Evolutionary conservation across 2,329 filamentous ascomycete genomes (phyloP).

Genomic region (Chrysoporthe puriensis): DNA sequence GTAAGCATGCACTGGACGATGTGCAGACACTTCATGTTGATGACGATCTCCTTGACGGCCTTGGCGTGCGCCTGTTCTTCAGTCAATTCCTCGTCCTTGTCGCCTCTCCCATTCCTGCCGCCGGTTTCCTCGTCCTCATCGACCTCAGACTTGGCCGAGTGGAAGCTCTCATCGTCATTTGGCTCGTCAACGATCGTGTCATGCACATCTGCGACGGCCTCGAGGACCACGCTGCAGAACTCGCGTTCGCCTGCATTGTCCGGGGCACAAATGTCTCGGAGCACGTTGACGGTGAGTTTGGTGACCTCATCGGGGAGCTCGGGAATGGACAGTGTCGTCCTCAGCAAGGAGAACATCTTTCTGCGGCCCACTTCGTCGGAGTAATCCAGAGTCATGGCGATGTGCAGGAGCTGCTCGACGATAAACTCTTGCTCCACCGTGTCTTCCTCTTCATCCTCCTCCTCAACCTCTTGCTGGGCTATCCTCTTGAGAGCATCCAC

Average conservation of each 20-base stretch:
- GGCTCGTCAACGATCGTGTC: slow-evolving; percentile 77
- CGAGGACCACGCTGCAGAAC: slow-evolving; percentile 83
- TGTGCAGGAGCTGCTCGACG: slow-evolving; percentile 91
- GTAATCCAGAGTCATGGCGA: slow-evolving; percentile 90
- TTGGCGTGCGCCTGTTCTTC: slow-evolving; percentile 73
- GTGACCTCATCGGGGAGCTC: slow-evolving; percentile 92
- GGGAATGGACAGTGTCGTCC: slow-evolving; percentile 82
- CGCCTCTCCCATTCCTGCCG: slow-evolving; percentile 39
- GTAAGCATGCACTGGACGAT: slow-evolving; percentile 98
- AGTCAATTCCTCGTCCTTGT: slow-evolving; percentile 49
- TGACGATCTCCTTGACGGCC: slow-evolving; percentile 86
- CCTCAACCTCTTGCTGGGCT: slow-evolving; percentile 58
- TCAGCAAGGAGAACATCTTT: slow-evolving; percentile 92
- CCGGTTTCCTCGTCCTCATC: slow-evolving; percentile 66
- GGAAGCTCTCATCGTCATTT: slow-evolving; percentile 82
- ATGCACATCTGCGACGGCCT: slow-evolving; percentile 95
- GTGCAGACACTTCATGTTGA: slow-evolving; percentile 97
- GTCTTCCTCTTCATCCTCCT: slow-evolving; percentile 76
- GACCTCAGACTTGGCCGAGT: slow-evolving; percentile 87
- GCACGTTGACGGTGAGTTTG: slow-evolving; percentile 79
- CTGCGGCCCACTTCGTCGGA: slow-evolving; percentile 94
- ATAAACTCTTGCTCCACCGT: slow-evolving; percentile 92
- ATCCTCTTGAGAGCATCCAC: slow-evolving; percentile 65
- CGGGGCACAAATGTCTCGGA: slow-evolving; percentile 80
- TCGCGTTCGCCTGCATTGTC: slow-evolving; percentile 76